Base-by-base conservation (phyloP, 2,329 filamentous ascomycete genomes). In the Erysiphe pisi region DNA sequence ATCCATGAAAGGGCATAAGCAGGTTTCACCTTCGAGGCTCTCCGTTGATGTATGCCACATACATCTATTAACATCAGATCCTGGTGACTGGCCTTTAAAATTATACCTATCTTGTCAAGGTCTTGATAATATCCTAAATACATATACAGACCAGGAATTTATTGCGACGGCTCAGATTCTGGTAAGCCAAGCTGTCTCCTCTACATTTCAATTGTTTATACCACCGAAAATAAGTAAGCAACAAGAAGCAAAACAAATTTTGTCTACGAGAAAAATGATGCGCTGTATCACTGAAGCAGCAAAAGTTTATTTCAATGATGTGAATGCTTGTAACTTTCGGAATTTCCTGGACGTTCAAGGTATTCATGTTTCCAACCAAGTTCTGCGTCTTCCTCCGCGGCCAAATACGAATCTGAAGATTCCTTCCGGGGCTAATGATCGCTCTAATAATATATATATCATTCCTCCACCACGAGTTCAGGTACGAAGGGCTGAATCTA, bases 391-490 rank as follows among this genome's bases (percentile, higher is more conserved):
- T 58, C 80, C 81, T 75, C 81, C 81, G 47, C 79, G 82, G 4
- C 81, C 81, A 31, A 79, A 79, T 18, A 79, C 78, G 52, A 79
- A 80, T 70, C 79, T 79, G 20, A 78, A 80, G 73, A 78, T 65
- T 18, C 74, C 78, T 18, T 79, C 78, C 76, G 70, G 36, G 14
- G 14, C 78, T 47, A 80, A 80, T 36, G 61, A 56, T 31, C 86
- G 85, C 77, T 83, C 85, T 0, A 86, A 83, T 76, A 87, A 85
- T 78, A 83, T 90, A 1, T 91, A 91, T 79, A 84, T 86, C 61
- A 87, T 95, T 1, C 86, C 87, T 0, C 84, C 89, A 0, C 92
- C 92, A 0, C 90, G 92, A 80, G 84, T 95, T 56, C 89, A 92
- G 79, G 85, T 96, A 16, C 89, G 90, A 74, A 86, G 92, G 76